Base-by-base conservation (phyloP, 2,329 filamentous ascomycete species). In the Arthrocladium fulminans region DNA sequence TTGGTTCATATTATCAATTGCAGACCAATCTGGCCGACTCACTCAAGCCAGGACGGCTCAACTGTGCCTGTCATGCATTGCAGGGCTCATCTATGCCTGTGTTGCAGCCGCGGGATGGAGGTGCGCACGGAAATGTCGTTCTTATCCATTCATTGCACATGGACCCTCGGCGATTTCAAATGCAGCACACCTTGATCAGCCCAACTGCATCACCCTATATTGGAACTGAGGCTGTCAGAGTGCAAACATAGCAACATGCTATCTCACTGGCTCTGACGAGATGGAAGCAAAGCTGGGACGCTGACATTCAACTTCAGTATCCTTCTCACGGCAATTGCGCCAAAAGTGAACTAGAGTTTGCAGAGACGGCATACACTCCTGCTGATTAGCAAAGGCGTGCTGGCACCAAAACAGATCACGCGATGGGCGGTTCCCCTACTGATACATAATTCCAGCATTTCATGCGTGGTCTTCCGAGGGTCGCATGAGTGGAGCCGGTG, bases 101-200 rank as follows among this genome's bases (percentile, higher is more conserved):
- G 47, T 76, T 79, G 49, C 76, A 35, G 17, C 32, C 78, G 2
- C 76, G 79, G 38, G 76, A 76, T 19, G 87, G 83, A 1, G 88
- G 87, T 57, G 68, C 83, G 2, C 84, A 81, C 58, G 81, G 80
- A 29, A 88, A 88, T 59, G 87, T 87, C 58, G 76, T 88, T 48
- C 65, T 88, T 40, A 78, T 88, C 6, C 84, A 88, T 58, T 79
- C 77, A 10, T 68, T 88, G 45, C 73, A 85, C 48, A 72, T 78
- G 4, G 73, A 84, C 54, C 76, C 87, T 54, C 77, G 72, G 67
- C 65, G 68, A 47, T 65, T 69, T 35, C 74, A 74, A 57, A 71
- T 69, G 41, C 69, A 72, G 52, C 57, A 68, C 13, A 61, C 61
- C 20, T 59, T 65, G 47, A 51, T 55, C 35, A 48, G 24, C 24